phyloP scores from a whole-genome alignment of 2,329 filamentous ascomycete genomes.

The Calonectria pseudoreteaudii region DNA sequence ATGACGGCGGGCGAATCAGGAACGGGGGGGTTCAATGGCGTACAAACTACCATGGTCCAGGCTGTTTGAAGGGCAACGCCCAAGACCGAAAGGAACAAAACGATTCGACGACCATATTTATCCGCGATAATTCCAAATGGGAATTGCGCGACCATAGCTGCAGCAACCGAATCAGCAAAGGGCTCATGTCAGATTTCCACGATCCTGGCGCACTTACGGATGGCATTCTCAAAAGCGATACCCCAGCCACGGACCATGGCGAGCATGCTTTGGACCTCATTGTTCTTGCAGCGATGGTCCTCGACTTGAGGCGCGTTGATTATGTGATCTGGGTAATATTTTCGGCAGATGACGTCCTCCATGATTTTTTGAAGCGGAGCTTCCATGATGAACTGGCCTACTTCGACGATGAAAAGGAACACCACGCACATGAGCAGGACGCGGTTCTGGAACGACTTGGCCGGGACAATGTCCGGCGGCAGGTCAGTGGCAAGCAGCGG shows the following conservation, averaged over 20 bases:
- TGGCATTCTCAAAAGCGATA: constrained; percentile 58
- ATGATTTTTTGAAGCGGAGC: constrained; percentile 62
- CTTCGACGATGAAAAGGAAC: constrained; percentile 57
- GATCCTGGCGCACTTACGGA: constrained; percentile 49
- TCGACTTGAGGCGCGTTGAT: constrained; percentile 42
- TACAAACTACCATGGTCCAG: constrained; percentile 49
- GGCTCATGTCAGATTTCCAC: not conserved
- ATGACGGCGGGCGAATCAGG: not conserved
- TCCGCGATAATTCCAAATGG: constrained; percentile 61
- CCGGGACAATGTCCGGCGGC: constrained; percentile 34
- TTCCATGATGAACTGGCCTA: constrained; percentile 51
- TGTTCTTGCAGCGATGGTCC: constrained; percentile 62
- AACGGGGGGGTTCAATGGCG: constrained; percentile 20
- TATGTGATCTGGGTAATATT: constrained; percentile 56
- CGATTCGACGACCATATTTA: constrained; percentile 57
- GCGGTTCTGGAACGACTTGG: constrained; percentile 42
- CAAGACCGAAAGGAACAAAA: constrained; percentile 53
- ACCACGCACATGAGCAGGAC: constrained; percentile 50
- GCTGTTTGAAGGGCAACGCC: constrained; percentile 43
- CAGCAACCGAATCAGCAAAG: not conserved
- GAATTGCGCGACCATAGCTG: constrained; percentile 57
- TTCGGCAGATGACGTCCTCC: constrained; percentile 65
- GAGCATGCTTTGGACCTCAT: constrained; percentile 62
- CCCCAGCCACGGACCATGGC: constrained; percentile 64
- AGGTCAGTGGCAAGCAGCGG: constrained; percentile 37